Base-by-base conservation (phyloP, 331 rosid genomes). In the Pyracantha coccinea region DNA sequence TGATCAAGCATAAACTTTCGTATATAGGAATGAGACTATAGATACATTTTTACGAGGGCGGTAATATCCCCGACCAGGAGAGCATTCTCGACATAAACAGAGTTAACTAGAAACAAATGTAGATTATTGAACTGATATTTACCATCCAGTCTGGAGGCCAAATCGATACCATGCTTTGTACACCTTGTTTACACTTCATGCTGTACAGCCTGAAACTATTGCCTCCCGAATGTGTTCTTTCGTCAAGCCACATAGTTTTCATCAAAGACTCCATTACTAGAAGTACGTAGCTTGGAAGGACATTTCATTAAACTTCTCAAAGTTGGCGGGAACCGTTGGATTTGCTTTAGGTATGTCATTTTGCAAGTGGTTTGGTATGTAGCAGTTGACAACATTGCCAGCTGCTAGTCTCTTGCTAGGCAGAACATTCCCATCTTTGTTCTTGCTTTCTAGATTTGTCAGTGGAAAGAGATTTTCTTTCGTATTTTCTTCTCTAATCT, bases 301-400 rank as follows among this genome's bases (percentile, higher is more conserved):
- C 73, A 79, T 67, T 77, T 80, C 83, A 12, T 70, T 73, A 60
- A 76, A 77, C 44, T 80, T 82, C 77, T 86, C 83, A 59, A 86
- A 84, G 70, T 66, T 72, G 74, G 75, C 71, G 59, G 79, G 64
- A 73, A 79, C 75, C 29, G 47, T 64, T 55, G 75, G 73, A 28
- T 29, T 75, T 41, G 25, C 76, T 47, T 67, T 78, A 73, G 83
- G 53, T 52, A 81, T 82, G 57, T 52, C 76, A 79, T 74, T 66
- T 74, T 75, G 82, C 47, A 80, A 66, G 62, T 69, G 84, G 31
- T 74, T 80, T 69, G 67, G 79, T 76, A 52, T 59, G 69, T 75
- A 77, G 77, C 71, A 75, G 27, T 69, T 71, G 74, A 75, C 33
- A 57, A 44, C 78, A 57, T 68, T 38, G 10, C 20, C 76, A 41